A percentile compares a stretch with the other conserved stretches of the same genome.
Conservation (phyloP, 768 basidiomycete genomes). For the Gyrodon lividus region DNA sequence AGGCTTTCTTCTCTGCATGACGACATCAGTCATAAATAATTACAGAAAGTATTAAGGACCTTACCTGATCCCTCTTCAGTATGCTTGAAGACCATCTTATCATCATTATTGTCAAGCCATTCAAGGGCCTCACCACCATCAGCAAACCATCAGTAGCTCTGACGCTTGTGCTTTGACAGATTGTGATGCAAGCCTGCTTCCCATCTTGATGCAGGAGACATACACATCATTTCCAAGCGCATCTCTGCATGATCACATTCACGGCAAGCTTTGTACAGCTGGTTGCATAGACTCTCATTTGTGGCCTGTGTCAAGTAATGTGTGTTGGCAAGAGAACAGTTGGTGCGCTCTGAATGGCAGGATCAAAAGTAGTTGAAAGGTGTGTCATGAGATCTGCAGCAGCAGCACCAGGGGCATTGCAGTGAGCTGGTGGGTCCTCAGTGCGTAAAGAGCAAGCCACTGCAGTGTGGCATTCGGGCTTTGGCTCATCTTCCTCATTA, state of each 20-base stretch:
- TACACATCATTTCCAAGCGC: conserved; percentile 12
- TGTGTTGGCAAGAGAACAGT: conserved; percentile 20
- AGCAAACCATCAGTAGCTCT: background rate
- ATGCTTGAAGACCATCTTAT: background rate
- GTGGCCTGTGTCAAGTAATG: conserved; percentile 25
- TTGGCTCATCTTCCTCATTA: background rate
- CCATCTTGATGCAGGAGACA: background rate
- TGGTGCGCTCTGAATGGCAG: conserved; percentile 16
- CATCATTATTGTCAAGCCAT: conserved; percentile 8
- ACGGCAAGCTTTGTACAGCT: conserved; percentile 12
- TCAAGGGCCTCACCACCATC: conserved; percentile 3
- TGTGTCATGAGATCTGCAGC: conserved; percentile 19
- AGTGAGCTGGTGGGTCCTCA: conserved; percentile 7
- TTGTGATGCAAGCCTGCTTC: background rate
- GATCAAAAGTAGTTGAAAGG: conserved; percentile 27
- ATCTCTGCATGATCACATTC: conserved; percentile 16
- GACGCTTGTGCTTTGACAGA: conserved; percentile 1
- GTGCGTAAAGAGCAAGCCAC: background rate
- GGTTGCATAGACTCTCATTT: conserved; percentile 17
- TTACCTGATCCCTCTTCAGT: background rate
- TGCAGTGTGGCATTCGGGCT: background rate
- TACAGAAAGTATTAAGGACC: background rate
- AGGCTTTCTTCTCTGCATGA: background rate
- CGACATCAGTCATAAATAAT: background rate
- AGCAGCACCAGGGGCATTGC: conserved; percentile 6